Evolutionary conservation across 495 filamentous ascomycete species (phyloP), one percentile per base, ranked within the genome.

Genomic region (Penicillium maclennaniae): DNA sequence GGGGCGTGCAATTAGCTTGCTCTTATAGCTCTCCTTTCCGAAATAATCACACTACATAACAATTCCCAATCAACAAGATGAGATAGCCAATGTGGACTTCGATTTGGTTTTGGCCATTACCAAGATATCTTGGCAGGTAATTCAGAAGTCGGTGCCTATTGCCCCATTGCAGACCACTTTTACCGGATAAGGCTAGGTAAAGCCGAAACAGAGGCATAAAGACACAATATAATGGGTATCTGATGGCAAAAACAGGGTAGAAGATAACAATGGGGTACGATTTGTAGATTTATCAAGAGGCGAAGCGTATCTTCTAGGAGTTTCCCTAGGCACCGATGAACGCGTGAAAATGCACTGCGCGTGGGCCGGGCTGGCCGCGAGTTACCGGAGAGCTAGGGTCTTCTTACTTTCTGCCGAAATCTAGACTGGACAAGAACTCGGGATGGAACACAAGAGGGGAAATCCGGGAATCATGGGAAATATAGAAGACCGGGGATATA

Each of bases 341-440:
- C 31, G 31, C 31, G 31, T 34, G 31, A 34, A 34, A 34, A 34
- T 5, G 56, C 57, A 42, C 61, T 61, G 41, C 63, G 62, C 37
- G 42, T 55, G 25, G 43, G 43, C 43, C 20, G 43, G 15, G 31
- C 31, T 34, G 31, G 31, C 31, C 31, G 31, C 8, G 31, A 34
- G 27, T 31, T 7, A 7, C 27, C 10, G 14, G 31, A 14, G 31
- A 10, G 27, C 27, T 12, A 34, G 8, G 10, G 10, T 14, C 14
- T 34, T 12, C 31, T 9, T 34, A 34, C 31, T 34, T 34, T 12
- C 15, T 3, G 2, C 10, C n/a, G n/a, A 12, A 34, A 1, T 34
- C 31, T 12, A 31, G 27, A 31, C 9, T 34, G 10, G 31, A 12
- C 31, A 12, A 9, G 31, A 34, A 12, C 27, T 31, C 6, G 27